These are phyloP conservation scores for Taiwanofungus camphoratus DNA, from an alignment of 1,284 basidiomycete species.

Conservation along the genomic window DNA sequence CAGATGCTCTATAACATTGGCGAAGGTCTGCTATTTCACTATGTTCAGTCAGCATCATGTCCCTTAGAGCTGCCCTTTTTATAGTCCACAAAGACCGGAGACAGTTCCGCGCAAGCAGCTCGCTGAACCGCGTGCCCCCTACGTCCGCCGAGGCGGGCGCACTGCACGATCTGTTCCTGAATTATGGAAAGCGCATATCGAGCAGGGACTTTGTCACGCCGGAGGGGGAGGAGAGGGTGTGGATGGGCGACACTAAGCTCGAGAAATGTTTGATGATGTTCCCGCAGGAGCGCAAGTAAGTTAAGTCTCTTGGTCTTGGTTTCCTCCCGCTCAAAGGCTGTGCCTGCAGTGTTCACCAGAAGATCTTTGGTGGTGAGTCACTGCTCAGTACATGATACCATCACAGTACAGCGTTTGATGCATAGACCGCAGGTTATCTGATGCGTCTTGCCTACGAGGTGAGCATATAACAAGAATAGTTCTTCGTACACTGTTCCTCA, in stretches of 20 bases:
- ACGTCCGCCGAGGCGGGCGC: slow-evolving; percentile 59
- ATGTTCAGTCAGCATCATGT: slow-evolving; percentile 21
- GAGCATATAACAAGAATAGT: too few relatives aligned
- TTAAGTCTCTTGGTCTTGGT: slow-evolving; percentile 1
- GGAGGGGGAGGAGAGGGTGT: slow-evolving; percentile 31
- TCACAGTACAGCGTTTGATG: neutral
- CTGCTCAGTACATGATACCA: neutral
- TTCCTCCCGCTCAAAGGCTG: neutral
- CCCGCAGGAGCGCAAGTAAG: slow-evolving; percentile 79
- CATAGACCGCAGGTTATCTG: slow-evolving; percentile 37
- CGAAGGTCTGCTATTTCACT: slow-evolving; percentile 53
- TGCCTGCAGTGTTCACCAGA: slow-evolving; percentile 61
- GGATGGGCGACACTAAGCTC: slow-evolving; percentile 60
- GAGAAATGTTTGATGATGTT: slow-evolving; percentile 79
- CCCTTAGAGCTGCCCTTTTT: neutral
- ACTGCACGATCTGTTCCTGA: slow-evolving; percentile 64
- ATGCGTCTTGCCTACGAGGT: slow-evolving; percentile 70
- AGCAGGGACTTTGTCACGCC: neutral
- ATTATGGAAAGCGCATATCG: slow-evolving; percentile 36
- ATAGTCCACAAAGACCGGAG: slow-evolving; percentile 51
- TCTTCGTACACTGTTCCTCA: too few relatives aligned
- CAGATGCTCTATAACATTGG: slow-evolving; percentile 58
- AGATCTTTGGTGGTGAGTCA: slow-evolving; percentile 64
- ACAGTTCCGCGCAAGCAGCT: slow-evolving; percentile 44
- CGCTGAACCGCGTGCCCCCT: slow-evolving; percentile 68